Evolutionary conservation across 495 filamentous ascomycete species (phyloP).

Genomic region (Lasiosphaeria miniovina): DNA sequence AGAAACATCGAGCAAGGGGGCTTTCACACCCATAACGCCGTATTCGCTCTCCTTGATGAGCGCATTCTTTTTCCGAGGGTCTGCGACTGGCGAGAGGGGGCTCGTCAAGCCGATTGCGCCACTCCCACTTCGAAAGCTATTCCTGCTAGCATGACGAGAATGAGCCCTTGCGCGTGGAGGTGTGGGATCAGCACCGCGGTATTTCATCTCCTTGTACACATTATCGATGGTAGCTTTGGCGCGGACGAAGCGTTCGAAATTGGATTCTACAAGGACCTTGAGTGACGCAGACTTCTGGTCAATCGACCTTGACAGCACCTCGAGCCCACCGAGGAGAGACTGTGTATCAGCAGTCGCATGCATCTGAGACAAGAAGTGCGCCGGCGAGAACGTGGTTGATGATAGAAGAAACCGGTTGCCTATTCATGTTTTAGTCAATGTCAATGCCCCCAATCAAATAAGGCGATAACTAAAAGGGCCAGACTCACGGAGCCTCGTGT

Average conservation of each 20-base stretch:
- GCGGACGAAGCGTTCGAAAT: conserved; percentile 95
- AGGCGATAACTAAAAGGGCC: neutral
- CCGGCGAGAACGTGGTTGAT: conserved; percentile 91
- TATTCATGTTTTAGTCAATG: conserved; percentile 25
- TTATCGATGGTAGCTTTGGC: conserved; percentile 97
- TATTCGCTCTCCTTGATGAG: conserved; percentile 92
- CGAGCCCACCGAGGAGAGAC: conserved; percentile 71
- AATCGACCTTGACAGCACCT: conserved; percentile 81
- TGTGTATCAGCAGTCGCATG: conserved; percentile 81
- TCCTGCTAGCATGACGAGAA: conserved; percentile 60
- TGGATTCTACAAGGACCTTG: conserved; percentile 92
- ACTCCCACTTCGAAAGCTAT: conserved; percentile 60
- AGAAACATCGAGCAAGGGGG: conserved; percentile 79
- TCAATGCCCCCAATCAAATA: neutral
- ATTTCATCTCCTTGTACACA: conserved; percentile 97
- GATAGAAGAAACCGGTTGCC: conserved; percentile 91
- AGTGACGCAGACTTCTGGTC: conserved; percentile 95
- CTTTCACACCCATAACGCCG: conserved; percentile 84
- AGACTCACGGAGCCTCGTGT: conserved; percentile 67
- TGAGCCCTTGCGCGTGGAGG: conserved; percentile 48
- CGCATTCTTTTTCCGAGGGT: conserved; percentile 77
- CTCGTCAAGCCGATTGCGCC: conserved; percentile 35
- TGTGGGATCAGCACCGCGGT: conserved; percentile 68
- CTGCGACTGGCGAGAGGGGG: conserved; percentile 33
- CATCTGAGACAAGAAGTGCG: conserved; percentile 85